Percentiles rank a stretch among this genome's conserved stretches.
These are phyloP conservation scores for Cladophialophora yegresii DNA, from an alignment of 2,329 filamentous ascomycete genomes.

Conservation along the genomic window DNA sequence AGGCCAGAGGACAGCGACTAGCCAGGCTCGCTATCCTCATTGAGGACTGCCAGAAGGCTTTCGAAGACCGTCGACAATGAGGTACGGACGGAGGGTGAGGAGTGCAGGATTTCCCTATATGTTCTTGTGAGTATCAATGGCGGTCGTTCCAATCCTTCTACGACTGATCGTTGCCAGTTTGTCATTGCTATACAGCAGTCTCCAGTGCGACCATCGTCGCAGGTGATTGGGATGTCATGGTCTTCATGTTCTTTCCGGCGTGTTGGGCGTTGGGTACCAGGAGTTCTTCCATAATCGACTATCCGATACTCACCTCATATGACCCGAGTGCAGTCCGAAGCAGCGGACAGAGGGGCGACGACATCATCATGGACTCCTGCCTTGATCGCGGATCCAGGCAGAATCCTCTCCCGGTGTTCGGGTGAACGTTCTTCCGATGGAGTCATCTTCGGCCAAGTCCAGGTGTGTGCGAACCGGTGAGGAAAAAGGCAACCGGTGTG, in stretches of 20 bases:
- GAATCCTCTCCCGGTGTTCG: background rate
- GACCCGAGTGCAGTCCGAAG: background rate
- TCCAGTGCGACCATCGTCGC: background rate
- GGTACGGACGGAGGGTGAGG: background rate
- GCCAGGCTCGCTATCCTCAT: slow-evolving; percentile 1
- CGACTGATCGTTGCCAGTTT: background rate
- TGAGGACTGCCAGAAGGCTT: slow-evolving; percentile 2
- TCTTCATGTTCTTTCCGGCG: background rate
- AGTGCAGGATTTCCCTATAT: slow-evolving; percentile 4
- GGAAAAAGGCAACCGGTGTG: slow-evolving; percentile 1
- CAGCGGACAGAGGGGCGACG: background rate
- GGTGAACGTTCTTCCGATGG: background rate
- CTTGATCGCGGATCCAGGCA: background rate
- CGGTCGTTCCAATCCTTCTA: background rate
- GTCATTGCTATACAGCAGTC: background rate
- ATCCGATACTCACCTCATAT: background rate
- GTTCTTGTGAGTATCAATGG: slow-evolving; percentile 7
- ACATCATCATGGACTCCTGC: background rate
- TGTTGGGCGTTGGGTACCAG: background rate
- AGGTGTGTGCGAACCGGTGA: background rate
- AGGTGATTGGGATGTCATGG: background rate
- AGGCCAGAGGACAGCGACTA: background rate
- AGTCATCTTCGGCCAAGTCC: background rate
- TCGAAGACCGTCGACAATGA: background rate
- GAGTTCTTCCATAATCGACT: background rate